Conservation (phyloP, 2,329 filamentous ascomycete species). For the Cladosporium sp. region DNA sequence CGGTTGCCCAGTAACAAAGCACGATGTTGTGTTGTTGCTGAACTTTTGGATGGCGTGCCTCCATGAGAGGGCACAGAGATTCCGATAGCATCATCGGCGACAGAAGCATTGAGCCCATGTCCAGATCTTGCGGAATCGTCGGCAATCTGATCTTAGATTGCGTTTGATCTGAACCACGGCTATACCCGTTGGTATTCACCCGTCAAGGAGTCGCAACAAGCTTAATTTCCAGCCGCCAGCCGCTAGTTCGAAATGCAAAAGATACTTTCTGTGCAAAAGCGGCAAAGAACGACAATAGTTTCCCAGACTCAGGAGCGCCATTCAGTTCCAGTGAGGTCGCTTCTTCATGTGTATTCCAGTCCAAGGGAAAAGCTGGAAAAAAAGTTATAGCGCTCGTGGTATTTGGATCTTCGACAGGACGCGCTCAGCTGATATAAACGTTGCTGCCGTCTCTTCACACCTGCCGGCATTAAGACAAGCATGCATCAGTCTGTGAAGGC, state of each 20-base stretch:
- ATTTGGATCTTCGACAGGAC: not conserved
- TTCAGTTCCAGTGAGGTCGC: not conserved
- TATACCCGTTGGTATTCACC: not conserved
- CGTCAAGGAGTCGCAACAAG: not conserved
- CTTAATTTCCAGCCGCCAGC: slow-evolving; percentile 4
- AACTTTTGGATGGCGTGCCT: not conserved
- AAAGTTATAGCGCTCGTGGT: not conserved
- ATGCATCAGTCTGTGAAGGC: not conserved
- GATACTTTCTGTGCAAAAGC: not conserved
- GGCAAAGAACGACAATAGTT: not conserved
- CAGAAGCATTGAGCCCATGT: not conserved
- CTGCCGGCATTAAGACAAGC: slow-evolving; percentile 4
- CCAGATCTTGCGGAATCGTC: not conserved
- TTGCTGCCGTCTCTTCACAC: not conserved
- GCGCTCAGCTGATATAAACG: not conserved
- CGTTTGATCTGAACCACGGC: not conserved
- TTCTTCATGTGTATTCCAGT: not conserved
- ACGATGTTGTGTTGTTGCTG: not conserved
- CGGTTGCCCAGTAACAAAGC: not conserved
- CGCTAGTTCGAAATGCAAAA: not conserved
- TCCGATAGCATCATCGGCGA: not conserved
- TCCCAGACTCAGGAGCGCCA: not conserved
- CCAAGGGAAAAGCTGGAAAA: not conserved
- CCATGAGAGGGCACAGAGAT: not conserved
- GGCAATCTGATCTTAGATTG: not conserved